A percentile compares a stretch with the other conserved stretches of the same genome.
Evolutionary conservation across 148 eudicot species (phyloP).

Genomic region (Amaranthus cruentus): DNA sequence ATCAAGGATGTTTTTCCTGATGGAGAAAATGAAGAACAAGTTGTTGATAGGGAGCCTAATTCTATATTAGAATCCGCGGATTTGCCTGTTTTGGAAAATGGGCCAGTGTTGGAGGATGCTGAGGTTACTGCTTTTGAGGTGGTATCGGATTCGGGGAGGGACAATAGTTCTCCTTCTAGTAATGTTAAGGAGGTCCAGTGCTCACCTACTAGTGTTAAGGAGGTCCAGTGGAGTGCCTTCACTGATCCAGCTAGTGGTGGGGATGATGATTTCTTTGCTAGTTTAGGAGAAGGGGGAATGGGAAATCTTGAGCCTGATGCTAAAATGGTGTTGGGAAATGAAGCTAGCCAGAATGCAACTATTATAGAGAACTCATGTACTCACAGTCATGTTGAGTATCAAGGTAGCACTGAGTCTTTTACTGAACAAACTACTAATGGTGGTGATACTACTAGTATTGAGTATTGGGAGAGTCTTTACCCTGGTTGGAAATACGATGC

Average conservation of each 20-base stretch:
- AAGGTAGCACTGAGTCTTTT: slow-evolving; percentile 29
- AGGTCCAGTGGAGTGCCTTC: slow-evolving; percentile 85
- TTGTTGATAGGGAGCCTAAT: slow-evolving; percentile 28
- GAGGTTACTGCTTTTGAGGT: slow-evolving; percentile 26
- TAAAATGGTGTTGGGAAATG: slow-evolving; percentile 28
- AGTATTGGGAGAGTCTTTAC: slow-evolving; percentile 67
- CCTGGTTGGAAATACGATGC: slow-evolving; percentile 95
- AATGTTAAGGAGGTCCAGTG: slow-evolving; percentile 75
- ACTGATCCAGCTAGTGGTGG: slow-evolving; percentile 38
- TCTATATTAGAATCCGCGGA: slow-evolving; percentile 24
- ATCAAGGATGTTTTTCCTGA: slow-evolving; percentile 17
- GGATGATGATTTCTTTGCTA: slow-evolving; percentile 64
- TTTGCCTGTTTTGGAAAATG: slow-evolving; percentile 41
- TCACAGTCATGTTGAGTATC: slow-evolving; percentile 26
- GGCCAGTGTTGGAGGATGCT: slow-evolving; percentile 23
- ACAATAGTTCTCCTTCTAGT: slow-evolving; percentile 33
- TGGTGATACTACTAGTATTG: slow-evolving; percentile 42
- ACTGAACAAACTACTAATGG: slow-evolving; percentile 32
- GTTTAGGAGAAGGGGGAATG: slow-evolving; percentile 38
- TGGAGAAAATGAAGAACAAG: slow-evolving; percentile 18
- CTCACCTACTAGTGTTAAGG: slow-evolving; percentile 54
- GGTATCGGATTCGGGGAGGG: slow-evolving; percentile 23
- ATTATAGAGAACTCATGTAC: slow-evolving; percentile 14
- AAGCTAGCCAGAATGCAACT: slow-evolving; percentile 13
- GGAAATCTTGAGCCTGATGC: slow-evolving; percentile 32